Evolutionary conservation across 345 rosid genomes (phyloP).

Genomic region (Syzygium oleosum): DNA sequence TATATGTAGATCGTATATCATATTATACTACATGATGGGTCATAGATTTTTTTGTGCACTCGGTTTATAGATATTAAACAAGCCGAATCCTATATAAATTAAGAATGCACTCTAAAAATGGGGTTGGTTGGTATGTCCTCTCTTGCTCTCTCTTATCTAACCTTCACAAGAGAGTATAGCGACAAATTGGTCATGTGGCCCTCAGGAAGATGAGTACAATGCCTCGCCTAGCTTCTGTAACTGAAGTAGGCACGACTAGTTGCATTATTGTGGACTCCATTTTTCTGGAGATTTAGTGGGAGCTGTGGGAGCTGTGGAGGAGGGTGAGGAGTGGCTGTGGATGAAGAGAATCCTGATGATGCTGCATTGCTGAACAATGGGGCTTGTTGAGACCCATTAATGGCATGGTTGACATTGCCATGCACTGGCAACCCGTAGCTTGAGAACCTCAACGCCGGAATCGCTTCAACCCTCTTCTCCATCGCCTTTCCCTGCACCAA

Average conservation of each 20-base stretch:
- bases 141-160: background rate
- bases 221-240: background rate
- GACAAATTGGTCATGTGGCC: background rate
- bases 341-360: slow-evolving; percentile 98
- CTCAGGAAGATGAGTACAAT: background rate
- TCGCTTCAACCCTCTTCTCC: slow-evolving; percentile 31
- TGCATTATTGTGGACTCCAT: slow-evolving; percentile 2
- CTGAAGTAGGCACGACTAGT: background rate
- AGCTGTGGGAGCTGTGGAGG: slow-evolving; percentile 31
- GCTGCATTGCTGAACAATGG: slow-evolving; percentile 68
- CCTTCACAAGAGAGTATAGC: background rate
- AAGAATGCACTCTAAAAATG: background rate
- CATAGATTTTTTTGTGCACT: background rate
- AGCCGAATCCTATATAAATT: background rate
- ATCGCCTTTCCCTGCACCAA: slow-evolving; percentile 25
- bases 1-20: background rate
- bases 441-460: slow-evolving; percentile 7
- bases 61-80: background rate
- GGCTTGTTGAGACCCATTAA: background rate
- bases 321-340: slow-evolving; percentile 22
- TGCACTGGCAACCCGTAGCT: slow-evolving; percentile 29
- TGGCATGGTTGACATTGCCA: slow-evolving; percentile 8
- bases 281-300: slow-evolving; percentile 1
- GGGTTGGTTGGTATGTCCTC: background rate
- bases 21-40: background rate